These are phyloP conservation scores for Talinum fruticosum DNA, from an alignment of 148 eudicot genomes.

Conservation along the genomic window DNA sequence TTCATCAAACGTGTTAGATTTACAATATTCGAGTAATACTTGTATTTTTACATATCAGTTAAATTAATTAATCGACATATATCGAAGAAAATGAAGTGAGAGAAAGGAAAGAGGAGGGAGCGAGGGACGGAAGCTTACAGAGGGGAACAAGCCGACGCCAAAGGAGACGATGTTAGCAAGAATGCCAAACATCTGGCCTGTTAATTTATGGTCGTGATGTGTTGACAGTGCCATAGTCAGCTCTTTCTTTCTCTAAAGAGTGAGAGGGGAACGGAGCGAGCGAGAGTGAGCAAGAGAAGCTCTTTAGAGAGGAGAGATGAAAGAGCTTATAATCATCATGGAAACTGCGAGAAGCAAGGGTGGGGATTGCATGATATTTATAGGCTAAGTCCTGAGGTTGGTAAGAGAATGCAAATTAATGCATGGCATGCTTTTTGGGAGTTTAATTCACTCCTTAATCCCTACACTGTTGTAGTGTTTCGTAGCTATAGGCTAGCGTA, in stretches of 20 bases:
- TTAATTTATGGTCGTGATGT: conserved; percentile 26
- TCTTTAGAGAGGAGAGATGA: not conserved
- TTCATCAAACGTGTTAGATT: too few species aligned
- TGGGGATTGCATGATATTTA: conserved; percentile 10
- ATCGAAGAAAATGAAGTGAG: too few species aligned
- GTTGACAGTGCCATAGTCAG: conserved; percentile 37
- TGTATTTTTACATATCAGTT: not conserved
- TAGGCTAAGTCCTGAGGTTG: conserved; percentile 15
- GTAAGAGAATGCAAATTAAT: not conserved
- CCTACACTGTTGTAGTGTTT: not conserved
- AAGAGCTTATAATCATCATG: conserved; percentile 7
- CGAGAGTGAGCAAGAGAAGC: not conserved
- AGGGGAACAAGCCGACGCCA: conserved; percentile 68
- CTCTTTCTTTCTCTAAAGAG: not conserved
- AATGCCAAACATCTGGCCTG: conserved; percentile 52
- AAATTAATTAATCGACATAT: not conserved
- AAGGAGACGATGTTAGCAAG: conserved; percentile 65
- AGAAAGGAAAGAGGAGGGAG: too few species aligned
- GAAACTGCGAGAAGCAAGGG: conserved; percentile 29
- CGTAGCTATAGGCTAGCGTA: not conserved
- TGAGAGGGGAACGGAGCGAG: not conserved
- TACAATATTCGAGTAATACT: not conserved
- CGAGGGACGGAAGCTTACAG: too few species aligned
- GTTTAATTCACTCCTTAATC: not conserved
- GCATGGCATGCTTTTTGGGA: not conserved